Base-by-base conservation (phyloP, 306 rosid species). In the Clitoria ternatea region DNA sequence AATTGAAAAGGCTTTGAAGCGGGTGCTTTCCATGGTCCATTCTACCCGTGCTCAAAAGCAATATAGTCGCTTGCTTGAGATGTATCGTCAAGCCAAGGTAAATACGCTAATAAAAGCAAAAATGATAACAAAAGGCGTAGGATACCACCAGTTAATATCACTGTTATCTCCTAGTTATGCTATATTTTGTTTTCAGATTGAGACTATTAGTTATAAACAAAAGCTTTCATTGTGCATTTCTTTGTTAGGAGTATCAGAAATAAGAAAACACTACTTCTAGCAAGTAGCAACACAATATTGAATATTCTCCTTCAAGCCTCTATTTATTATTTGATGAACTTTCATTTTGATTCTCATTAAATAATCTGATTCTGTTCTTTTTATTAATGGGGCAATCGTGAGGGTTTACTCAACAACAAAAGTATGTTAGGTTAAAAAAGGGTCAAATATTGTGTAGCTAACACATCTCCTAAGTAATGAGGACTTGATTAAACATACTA, bases 11-110 rank as follows among this genome's bases (percentile, higher is more conserved):
- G 96, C 97, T 66, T 80, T 95, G 50, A 77, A 92, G 0, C 80
- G 90, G 64, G 99, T 95, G 44, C 37, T 82, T 73, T 91, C 97
- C 29, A 89, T 91, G 99, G 92, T 82, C n/a, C 80, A 77, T 33
- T 87, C 89, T 77, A 32, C 81, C 0, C 80, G 70, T 72, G 99
- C 97, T 14, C 89, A 96, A 7, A 86, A 79, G 56, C 99, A 95
- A 79, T 95, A 95, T 82, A 87, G 56, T 8, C 99, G 97, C 69
- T 66, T 89, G 83, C 90, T 91, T 75, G 79, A 84, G 67, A 78
- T 79, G 79, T 85, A 83, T 77, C 85, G 81, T 18, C 83, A 80
- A 86, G 89, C 88, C 76, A 91, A 91, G 96, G 99, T 95, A 75
- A 66, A 24, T 70, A 40, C 11, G 36, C 74, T 27, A 43, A 14